Conservation (phyloP, 768 basidiomycete genomes). For the Suillus luteus region DNA sequence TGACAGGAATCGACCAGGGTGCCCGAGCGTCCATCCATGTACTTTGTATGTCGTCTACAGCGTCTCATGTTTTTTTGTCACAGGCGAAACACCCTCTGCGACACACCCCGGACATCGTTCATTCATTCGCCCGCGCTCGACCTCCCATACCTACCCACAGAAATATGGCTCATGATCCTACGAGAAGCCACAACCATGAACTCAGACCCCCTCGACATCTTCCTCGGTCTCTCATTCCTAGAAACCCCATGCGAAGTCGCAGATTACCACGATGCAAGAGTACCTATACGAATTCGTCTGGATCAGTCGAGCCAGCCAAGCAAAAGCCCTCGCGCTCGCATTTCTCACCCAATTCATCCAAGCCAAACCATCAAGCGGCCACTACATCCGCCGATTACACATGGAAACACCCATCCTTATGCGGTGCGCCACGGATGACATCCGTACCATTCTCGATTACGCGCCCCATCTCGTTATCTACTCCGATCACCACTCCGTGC, state of each 20-base stretch:
- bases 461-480: slow-evolving; percentile 60
- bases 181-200: slow-evolving; percentile 52
- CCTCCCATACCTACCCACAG: slow-evolving; percentile 54
- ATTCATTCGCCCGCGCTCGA: slow-evolving; percentile 35
- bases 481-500: slow-evolving; percentile 64
- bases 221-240: slow-evolving; percentile 60
- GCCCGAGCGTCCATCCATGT: not conserved
- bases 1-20: not conserved
- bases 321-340: slow-evolving; percentile 46
- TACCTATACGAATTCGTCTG: slow-evolving; percentile 70
- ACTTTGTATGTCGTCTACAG: not conserved
- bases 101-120: slow-evolving; percentile 18
- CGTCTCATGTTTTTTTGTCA: not conserved
- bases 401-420: slow-evolving; percentile 68
- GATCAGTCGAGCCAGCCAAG: slow-evolving; percentile 58
- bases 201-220: slow-evolving; percentile 49
- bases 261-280: slow-evolving; percentile 52
- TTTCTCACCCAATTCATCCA: slow-evolving; percentile 45
- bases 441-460: slow-evolving; percentile 69
- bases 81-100: slow-evolving; percentile 14
- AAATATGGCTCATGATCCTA: slow-evolving; percentile 68
- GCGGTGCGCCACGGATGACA: slow-evolving; percentile 65
- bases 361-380: slow-evolving; percentile 40
- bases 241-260: slow-evolving; percentile 43
- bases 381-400: slow-evolving; percentile 62